phyloP scores from a whole-genome alignment of 495 filamentous ascomycete species.

The Emericellopsis terricola region DNA sequence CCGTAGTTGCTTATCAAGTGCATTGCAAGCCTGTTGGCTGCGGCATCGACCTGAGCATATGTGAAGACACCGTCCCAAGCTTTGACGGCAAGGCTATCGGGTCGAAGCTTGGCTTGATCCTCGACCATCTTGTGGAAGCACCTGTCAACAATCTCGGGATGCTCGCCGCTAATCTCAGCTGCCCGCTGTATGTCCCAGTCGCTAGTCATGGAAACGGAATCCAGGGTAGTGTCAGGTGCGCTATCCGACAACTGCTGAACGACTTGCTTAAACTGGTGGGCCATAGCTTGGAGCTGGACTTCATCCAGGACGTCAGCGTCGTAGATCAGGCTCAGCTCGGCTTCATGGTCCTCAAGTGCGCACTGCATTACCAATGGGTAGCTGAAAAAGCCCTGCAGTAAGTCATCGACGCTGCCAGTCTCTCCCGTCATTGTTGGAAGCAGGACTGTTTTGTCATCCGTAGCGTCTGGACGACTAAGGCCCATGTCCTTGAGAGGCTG shows the following conservation, averaged over 20 bases:
- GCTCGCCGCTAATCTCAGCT: too few relatives aligned
- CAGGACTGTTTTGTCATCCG: conserved; percentile 4
- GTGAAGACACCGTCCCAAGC: conserved; percentile 38
- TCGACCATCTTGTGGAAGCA: too few relatives aligned
- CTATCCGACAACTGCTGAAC: too few relatives aligned
- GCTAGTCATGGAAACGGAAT: too few relatives aligned
- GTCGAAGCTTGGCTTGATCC: neutral
- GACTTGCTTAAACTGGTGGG: neutral
- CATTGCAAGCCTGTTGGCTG: conserved; percentile 27
- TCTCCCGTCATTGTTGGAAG: too few relatives aligned
- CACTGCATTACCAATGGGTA: conserved; percentile 1
- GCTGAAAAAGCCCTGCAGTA: neutral
- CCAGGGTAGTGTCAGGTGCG: neutral
- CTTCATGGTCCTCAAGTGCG: conserved; percentile 6
- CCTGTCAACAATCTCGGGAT: too few relatives aligned
- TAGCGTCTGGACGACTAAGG: conserved; percentile 3
- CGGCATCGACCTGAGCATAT: conserved; percentile 15
- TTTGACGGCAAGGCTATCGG: conserved; percentile 6
- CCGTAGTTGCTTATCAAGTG: conserved; percentile 16
- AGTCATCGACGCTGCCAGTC: too few relatives aligned
- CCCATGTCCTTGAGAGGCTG: too few relatives aligned
- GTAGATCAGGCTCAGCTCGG: neutral
- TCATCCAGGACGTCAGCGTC: neutral
- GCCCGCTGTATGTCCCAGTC: too few relatives aligned
- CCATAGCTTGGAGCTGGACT: neutral